Base-by-base conservation (phyloP, 176 grass and related monocot genomes). In the Oryza coarctata region DNA sequence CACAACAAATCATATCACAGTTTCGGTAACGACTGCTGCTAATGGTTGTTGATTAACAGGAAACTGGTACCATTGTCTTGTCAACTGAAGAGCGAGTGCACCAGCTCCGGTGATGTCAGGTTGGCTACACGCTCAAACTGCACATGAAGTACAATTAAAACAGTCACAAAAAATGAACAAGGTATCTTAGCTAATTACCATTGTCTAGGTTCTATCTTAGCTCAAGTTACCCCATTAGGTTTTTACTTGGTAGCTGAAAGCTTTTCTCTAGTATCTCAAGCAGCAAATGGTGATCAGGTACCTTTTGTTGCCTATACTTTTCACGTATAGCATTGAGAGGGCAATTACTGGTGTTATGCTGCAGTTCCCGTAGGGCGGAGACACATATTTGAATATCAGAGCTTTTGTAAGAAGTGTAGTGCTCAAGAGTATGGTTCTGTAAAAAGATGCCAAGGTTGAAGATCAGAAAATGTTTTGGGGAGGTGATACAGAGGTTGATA, bases 271-370 rank as follows among this genome's bases (percentile, higher is more conserved):
- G 45, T 49, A 49, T 17, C 14, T 65, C 8, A 35, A 69, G 65
- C 47, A 34, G 44, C 30, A 75, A 50, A 68, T 71, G 39, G 9
- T 72, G 39, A 43, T 65, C 31, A 8, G 31, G 47, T 87, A 98
- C 96, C 90, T 95, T 91, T 87, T 88, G 58, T n/a, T 95, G 90
- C 82, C 69, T 85, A 44, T 98, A 98, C 67, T 93, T 98, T 32
- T 93, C 88, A 35, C 85, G 88, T 86, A 93, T 90, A 45, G 93
- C 73, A 28, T 87, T 95, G 15, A 93, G 84, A 65, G 85, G 70
- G 71, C 90, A 88, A 26, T 60, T 73, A 29, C 73, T 91, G 61
- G 63, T 81, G 84, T 98, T 98, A 29, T 79, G 68, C 78, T 98
- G 96, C 65, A 98, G 75, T 57, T 95, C 87, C 82, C 84, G 63